Base-by-base conservation (phyloP, 768 basidiomycete genomes). In the Phlegmacium glaucopus region DNA sequence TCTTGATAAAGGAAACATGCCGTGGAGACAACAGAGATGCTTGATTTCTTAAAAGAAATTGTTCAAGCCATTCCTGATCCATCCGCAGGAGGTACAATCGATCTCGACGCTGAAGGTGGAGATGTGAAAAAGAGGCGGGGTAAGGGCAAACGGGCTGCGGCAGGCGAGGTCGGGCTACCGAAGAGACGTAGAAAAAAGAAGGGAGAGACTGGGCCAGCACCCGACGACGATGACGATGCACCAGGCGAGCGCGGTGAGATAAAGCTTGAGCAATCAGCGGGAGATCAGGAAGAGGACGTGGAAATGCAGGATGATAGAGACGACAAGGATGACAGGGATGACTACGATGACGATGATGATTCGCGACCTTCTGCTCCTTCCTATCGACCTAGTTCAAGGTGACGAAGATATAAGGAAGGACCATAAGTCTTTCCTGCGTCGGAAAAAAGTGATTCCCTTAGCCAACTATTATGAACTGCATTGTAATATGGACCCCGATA, bases 1-100 rank as follows among this genome's bases (percentile, higher is more conserved):
- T 25, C 28, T 12, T 29, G 30, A 17, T 9, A 62, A 97, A 34
- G 94, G 53, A 98, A 98, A 75, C 90, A 93, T 57, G 91, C 93
- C 0, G 83, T 97, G 8, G 87, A 90, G 48, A 85, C 83, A 12
- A 87, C 84, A 9, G 85, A 92, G 53, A 89, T 83, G 74, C 82
- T 97, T 42, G 95, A 97, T 65, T 98, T 97, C 67, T 78, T 97
- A 27, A 88, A 90, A 61, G 94, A 97, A 61, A 82, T 96, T 44
- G 93, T 95, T 17, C 83, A 87, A 59, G 70, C 74, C 29, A 82
- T 95, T 6, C 87, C 90, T 1, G 94, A 97, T 65, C 94, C 94
- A 0, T 87, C 89, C 4, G 82, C 82, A 15, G 88, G 90, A 9
- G 89, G 86, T 2, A 90, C 86, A 0, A 80, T 88, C 36, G 82